Conservation (phyloP, 164 flowering plant genomes). For the Kalanchoe fedtschenkoi region DNA sequence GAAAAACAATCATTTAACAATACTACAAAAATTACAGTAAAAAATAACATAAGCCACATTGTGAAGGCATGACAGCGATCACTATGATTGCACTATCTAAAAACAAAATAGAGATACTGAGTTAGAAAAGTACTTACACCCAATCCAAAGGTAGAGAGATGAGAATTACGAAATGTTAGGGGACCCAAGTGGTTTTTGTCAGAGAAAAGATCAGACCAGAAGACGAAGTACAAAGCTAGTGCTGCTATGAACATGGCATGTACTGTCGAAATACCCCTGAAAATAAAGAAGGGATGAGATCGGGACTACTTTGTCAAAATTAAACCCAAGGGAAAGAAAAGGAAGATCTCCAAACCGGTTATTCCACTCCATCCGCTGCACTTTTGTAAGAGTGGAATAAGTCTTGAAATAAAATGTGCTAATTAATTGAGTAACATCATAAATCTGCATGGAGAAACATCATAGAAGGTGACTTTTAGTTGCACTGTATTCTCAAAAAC, state of each 20-base stretch:
- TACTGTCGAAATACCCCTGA: constrained; percentile 78
- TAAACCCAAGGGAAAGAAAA: background rate
- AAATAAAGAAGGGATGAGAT: constrained; percentile 10
- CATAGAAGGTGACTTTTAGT: background rate
- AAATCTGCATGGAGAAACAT: constrained; percentile 29
- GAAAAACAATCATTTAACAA: background rate
- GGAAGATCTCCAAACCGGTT: constrained; percentile 49
- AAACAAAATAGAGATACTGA: background rate
- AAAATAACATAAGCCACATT: background rate
- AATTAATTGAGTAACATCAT: constrained; percentile 58
- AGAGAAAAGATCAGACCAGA: constrained; percentile 78
- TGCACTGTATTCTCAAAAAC: too few species aligned
- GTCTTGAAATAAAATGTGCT: constrained; percentile 55
- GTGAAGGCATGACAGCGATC: background rate
- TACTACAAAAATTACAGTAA: background rate
- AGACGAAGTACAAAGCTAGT: constrained; percentile 72
- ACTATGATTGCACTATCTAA: background rate
- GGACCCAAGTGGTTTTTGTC: constrained; percentile 37
- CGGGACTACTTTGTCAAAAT: constrained; percentile 2
- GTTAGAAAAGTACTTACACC: constrained; percentile 46
- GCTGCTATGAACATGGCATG: constrained; percentile 78
- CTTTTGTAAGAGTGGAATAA: constrained; percentile 57
- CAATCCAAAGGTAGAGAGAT: constrained; percentile 59
- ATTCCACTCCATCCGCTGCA: constrained; percentile 80
- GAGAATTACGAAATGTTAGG: constrained; percentile 57